Conservation (phyloP, 164 flowering plant genomes). For the Umbilicus rupestris region DNA sequence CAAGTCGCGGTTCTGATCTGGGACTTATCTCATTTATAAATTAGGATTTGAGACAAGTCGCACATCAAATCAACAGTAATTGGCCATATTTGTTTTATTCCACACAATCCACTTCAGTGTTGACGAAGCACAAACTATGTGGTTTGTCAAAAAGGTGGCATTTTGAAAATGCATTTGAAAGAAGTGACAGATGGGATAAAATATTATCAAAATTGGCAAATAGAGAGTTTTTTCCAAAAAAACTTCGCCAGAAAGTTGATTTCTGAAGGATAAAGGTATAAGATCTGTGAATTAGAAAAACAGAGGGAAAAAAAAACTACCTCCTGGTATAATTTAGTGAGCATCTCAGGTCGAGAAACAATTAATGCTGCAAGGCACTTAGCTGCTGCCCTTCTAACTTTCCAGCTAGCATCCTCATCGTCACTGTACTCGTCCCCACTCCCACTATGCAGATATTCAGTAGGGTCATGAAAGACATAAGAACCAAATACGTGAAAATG, state of each 20-base stretch:
- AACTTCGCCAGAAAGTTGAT: background rate
- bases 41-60: too few species aligned
- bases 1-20: background rate
- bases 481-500: background rate
- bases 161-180: background rate
- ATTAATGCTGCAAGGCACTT: constrained; percentile 93
- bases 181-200: background rate
- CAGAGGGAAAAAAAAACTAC: constrained; percentile 25
- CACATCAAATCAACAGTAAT: too few species aligned
- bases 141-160: background rate
- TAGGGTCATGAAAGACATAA: background rate
- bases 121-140: background rate
- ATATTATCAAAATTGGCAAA: background rate
- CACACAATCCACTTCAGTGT: too few species aligned
- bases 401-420: constrained; percentile 99
- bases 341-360: constrained; percentile 98
- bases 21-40: too few species aligned
- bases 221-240: background rate
- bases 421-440: constrained; percentile 95
- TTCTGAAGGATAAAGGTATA: background rate
- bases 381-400: constrained; percentile 97
- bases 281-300: background rate
- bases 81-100: too few species aligned
- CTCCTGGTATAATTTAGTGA: constrained; percentile 72
- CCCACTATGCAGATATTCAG: constrained; percentile 40